Conservation (phyloP, 2,329 filamentous ascomycete species). For the Curvularia eragrostidis region DNA sequence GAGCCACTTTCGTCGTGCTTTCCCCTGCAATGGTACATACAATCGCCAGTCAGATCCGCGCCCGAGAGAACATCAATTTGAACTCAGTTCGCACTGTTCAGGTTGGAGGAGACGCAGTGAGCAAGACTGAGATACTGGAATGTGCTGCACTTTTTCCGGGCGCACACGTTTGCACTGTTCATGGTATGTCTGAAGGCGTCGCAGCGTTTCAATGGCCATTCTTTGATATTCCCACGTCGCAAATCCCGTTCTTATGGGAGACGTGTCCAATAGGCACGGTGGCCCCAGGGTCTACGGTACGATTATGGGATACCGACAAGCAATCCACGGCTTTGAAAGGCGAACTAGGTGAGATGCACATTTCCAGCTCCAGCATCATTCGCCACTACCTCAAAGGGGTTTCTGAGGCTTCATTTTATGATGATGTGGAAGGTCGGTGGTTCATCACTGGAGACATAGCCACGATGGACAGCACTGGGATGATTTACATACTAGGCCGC, state of each 20-base stretch:
- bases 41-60: neutral
- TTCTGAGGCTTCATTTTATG: conserved; percentile 4
- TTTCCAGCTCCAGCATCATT: conserved; percentile 6
- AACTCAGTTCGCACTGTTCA: neutral
- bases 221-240: neutral
- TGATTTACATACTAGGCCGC: conserved; percentile 4
- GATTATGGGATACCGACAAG: neutral
- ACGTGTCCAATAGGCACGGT: conserved; percentile 4
- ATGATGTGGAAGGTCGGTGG: conserved; percentile 5
- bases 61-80: neutral
- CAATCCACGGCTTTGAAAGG: neutral
- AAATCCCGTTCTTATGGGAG: neutral
- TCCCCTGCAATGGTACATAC: conserved; percentile 6
- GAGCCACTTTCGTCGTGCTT: conserved; percentile 5
- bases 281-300: conserved; percentile 1
- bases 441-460: conserved; percentile 4
- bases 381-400: neutral
- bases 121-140: neutral
- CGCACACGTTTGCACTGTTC: conserved; percentile 2
- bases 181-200: conserved; percentile 5
- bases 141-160: conserved; percentile 4
- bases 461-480: conserved; percentile 4
- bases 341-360: conserved; percentile 4
- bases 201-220: conserved; percentile 7
- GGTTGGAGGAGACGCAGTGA: conserved; percentile 8